Evolutionary conservation across 2,329 filamentous ascomycete species (phyloP).

Genomic region (Alternaria viburni): DNA sequence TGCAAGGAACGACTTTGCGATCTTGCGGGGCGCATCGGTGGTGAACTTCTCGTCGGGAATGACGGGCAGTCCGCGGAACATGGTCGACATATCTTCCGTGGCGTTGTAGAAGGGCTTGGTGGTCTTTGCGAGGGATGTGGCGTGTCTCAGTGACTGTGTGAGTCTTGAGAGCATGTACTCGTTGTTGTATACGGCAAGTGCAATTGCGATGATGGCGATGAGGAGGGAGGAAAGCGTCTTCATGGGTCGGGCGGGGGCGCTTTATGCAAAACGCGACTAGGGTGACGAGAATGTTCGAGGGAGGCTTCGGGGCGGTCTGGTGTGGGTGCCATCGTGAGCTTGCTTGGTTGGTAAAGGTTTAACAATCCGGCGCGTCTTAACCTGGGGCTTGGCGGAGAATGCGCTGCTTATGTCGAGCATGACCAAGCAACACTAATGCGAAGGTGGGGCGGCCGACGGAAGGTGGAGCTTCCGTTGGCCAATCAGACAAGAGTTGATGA

Average conservation of each 20-base stretch:
- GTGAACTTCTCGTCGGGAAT: slow-evolving; percentile 50
- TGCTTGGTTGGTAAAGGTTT: slow-evolving; percentile 37
- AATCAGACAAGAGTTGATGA: slow-evolving; percentile 3
- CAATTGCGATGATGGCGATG: slow-evolving; percentile 51
- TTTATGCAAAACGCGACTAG: slow-evolving; percentile 40
- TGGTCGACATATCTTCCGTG: slow-evolving; percentile 40
- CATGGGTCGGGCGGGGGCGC: slow-evolving; percentile 40
- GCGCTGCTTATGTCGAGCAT: slow-evolving; percentile 25
- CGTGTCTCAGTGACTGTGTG: slow-evolving; percentile 36
- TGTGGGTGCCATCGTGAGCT: slow-evolving; percentile 25
- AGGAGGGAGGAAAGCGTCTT: slow-evolving; percentile 50
- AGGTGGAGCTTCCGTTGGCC: slow-evolving; percentile 6
- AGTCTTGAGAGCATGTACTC: slow-evolving; percentile 52
- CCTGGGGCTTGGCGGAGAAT: slow-evolving; percentile 11
- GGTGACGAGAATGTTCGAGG: slow-evolving; percentile 43
- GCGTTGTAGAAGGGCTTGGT: slow-evolving; percentile 28
- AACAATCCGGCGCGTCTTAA: slow-evolving; percentile 24
- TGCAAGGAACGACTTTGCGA: slow-evolving; percentile 83
- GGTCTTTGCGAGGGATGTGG: slow-evolving; percentile 29
- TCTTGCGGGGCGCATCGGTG: slow-evolving; percentile 67
- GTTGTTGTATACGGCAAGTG: slow-evolving; percentile 47
- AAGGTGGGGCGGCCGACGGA: neutral
- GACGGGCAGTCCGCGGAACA: slow-evolving; percentile 58
- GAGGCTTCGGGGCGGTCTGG: slow-evolving; percentile 14
- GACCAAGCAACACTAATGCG: slow-evolving; percentile 26